Evolutionary conservation across 140 eudicot species (phyloP).

Genomic region (Bidens hawaiensis): DNA sequence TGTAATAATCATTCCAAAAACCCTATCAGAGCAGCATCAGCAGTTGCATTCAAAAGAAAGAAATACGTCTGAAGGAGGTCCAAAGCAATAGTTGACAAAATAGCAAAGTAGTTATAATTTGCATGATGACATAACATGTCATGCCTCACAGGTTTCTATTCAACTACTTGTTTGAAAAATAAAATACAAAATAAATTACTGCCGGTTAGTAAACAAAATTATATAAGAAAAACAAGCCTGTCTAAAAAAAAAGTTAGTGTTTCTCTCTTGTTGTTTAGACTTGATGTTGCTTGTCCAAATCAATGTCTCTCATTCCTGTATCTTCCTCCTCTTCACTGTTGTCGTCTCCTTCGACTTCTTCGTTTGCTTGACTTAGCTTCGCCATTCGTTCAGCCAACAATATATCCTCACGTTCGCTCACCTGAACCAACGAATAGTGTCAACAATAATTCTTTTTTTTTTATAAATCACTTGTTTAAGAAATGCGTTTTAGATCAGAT

Average conservation of each 20-base stretch:
- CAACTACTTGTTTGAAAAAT: slow-evolving; percentile 9
- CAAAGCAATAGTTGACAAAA: slow-evolving; percentile 19
- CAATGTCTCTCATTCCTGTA: slow-evolving; percentile 93
- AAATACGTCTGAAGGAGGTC: background rate
- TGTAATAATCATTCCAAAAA: background rate
- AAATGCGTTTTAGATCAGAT: background rate
- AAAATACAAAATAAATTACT: slow-evolving; percentile 12
- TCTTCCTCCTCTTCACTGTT: slow-evolving; percentile 95
- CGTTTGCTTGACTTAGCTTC: slow-evolving; percentile 56
- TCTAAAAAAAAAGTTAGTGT: slow-evolving; percentile 14
- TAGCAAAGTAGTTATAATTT: background rate
- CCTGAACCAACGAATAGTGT: slow-evolving; percentile 37
- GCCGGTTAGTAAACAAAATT: slow-evolving; percentile 18
- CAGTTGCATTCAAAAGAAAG: background rate
- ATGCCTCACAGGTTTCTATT: slow-evolving; percentile 21
- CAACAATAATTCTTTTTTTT: background rate
- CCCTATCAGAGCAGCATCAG: background rate
- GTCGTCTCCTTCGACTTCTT: slow-evolving; percentile 78
- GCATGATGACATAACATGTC: slow-evolving; percentile 17
- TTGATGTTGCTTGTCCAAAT: slow-evolving; percentile 47
- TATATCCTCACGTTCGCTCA: slow-evolving; percentile 90
- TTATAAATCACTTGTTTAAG: too few relatives aligned
- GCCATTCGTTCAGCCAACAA: slow-evolving; percentile 76
- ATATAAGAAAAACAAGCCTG: slow-evolving; percentile 9
- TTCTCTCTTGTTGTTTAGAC: slow-evolving; percentile 24